phyloP scores from a whole-genome alignment of 2,329 filamentous ascomycete genomes.

The Scedosporium apiospermum region DNA sequence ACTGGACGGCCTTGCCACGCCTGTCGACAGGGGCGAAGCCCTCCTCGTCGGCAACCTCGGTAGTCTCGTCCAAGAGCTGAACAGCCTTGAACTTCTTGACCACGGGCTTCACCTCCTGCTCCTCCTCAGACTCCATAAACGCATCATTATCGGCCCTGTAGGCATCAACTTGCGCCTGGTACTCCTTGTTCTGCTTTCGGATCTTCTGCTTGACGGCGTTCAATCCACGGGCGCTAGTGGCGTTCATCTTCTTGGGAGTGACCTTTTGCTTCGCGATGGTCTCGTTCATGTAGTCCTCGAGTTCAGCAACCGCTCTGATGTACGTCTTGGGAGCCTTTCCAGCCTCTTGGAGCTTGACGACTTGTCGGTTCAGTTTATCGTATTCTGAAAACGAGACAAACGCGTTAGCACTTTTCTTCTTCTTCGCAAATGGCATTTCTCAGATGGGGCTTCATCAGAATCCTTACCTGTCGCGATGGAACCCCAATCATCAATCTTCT shows the following conservation, averaged over 20 bases:
- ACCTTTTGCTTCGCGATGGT: constrained; percentile 93
- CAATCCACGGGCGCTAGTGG: constrained; percentile 83
- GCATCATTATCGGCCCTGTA: constrained; percentile 78
- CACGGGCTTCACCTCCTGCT: constrained; percentile 40
- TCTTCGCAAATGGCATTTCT: too few relatives aligned
- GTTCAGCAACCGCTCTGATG: constrained; percentile 83
- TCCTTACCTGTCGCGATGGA: constrained; percentile 75
- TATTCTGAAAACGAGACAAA: constrained; percentile 53
- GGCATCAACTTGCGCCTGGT: constrained; percentile 74
- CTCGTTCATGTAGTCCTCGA: constrained; percentile 93
- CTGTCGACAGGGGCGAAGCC: constrained; percentile 84
- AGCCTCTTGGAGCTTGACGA: constrained; percentile 66
- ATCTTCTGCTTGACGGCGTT: constrained; percentile 98
- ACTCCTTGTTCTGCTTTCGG: constrained; percentile 97
- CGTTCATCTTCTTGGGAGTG: constrained; percentile 97
- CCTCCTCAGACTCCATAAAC: constrained; percentile 80
- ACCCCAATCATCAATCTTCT: constrained; percentile 97
- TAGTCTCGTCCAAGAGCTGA: constrained; percentile 30
- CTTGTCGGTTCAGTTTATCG: constrained; percentile 86
- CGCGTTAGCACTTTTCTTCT: background rate
- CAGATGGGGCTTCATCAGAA: background rate
- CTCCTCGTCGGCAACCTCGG: constrained; percentile 48
- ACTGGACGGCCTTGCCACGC: constrained; percentile 79
- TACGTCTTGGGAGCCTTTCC: constrained; percentile 82
- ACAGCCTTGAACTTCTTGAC: constrained; percentile 33